Evolutionary conservation across 1,284 basidiomycete genomes (phyloP).

Genomic region (Pseudozyma pruni): DNA sequence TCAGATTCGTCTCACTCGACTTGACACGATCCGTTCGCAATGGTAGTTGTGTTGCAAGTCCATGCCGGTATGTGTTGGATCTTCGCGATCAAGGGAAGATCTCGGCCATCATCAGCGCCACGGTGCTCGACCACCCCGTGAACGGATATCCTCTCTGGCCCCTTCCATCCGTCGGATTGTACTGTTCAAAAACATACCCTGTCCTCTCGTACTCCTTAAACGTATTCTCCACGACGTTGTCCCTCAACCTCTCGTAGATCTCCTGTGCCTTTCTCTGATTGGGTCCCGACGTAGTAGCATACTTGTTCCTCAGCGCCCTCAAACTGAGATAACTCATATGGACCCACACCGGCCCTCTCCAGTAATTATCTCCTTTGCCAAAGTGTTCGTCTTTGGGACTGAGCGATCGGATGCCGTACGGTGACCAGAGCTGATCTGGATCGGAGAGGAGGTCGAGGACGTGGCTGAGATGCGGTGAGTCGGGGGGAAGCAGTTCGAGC

Average conservation of each 20-base stretch:
- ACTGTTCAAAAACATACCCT: constrained; percentile 96
- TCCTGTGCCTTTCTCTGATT: constrained; percentile 78
- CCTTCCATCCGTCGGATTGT: constrained; percentile 82
- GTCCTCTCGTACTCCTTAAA: constrained; percentile 90
- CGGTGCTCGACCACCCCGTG: constrained; percentile 63
- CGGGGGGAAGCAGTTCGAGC: constrained; percentile 74
- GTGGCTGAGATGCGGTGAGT: constrained; percentile 80
- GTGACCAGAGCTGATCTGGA: constrained; percentile 87
- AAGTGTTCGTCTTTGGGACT: constrained; percentile 85
- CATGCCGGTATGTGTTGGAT: constrained; percentile 5
- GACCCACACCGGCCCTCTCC: constrained; percentile 95
- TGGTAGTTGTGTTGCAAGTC: no score
- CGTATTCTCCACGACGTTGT: constrained; percentile 85
- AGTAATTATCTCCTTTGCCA: constrained; percentile 92
- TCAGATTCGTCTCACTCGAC: no score
- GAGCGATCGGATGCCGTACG: constrained; percentile 86
- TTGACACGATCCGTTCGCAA: no score
- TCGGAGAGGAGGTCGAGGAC: constrained; percentile 83
- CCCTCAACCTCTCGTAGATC: constrained; percentile 82
- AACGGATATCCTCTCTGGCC: constrained; percentile 77
- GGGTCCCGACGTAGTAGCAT: constrained; percentile 81
- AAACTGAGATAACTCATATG: constrained; percentile 94
- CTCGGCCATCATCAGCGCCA: constrained; percentile 66
- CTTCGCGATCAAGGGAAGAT: constrained; percentile 38
- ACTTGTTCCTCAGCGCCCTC: constrained; percentile 81